phyloP scores from a whole-genome alignment of 2,329 filamentous ascomycete species.

The Coniochaeta sp. region DNA sequence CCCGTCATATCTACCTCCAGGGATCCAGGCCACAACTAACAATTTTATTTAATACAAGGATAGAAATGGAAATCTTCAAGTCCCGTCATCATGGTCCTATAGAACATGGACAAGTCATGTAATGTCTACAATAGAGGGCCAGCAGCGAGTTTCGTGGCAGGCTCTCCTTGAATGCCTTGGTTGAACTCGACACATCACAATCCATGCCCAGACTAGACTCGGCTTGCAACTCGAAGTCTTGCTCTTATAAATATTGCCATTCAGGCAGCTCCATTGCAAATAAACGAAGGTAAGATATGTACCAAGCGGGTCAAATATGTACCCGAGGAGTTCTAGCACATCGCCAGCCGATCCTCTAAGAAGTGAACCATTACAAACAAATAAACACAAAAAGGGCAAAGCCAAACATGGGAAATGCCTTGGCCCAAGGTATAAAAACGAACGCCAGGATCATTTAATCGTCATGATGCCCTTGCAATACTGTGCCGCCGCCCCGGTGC shows the following conservation, averaged over 20 bases:
- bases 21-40: no score
- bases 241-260: neutral
- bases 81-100: no score
- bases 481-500: neutral
- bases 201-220: neutral
- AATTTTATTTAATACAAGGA: no score
- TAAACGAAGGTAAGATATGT: neutral
- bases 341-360: neutral
- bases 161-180: neutral
- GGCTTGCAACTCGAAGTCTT: neutral
- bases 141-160: no score
- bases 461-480: neutral
- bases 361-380: neutral
- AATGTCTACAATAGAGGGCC: no score
- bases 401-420: neutral
- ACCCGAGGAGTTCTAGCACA: neutral
- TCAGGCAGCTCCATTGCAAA: neutral
- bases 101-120: no score
- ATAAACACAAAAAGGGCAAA: neutral
- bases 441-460: conserved; percentile 1
- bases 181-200: neutral
- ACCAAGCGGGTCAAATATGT: neutral
- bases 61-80: no score
- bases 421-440: neutral
- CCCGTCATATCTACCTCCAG: no score